These are phyloP conservation scores for Epichloe scottii DNA, from an alignment of 2,329 filamentous ascomycete genomes.

Conservation along the genomic window DNA sequence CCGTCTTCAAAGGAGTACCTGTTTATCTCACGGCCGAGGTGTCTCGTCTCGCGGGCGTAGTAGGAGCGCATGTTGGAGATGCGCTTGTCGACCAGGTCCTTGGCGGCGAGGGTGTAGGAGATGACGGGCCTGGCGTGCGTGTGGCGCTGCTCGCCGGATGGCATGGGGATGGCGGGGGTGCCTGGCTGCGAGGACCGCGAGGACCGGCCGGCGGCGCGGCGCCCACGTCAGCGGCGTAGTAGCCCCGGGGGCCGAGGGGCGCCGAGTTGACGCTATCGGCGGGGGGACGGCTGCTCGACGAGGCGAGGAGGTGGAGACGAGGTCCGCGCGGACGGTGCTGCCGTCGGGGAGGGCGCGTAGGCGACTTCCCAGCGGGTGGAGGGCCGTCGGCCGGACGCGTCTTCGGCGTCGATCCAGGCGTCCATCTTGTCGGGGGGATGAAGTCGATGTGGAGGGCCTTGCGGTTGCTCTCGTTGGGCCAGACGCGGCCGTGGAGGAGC, in stretches of 20 bases:
- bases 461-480: conserved; percentile 76
- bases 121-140: conserved; percentile 32
- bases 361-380: conserved; percentile 56
- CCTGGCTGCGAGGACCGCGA: neutral
- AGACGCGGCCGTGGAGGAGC: conserved; percentile 64
- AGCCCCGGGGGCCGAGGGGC: conserved; percentile 23
- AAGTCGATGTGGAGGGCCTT: conserved; percentile 85
- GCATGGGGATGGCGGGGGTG: conserved; percentile 7
- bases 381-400: conserved; percentile 31
- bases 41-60: conserved; percentile 31
- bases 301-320: conserved; percentile 5
- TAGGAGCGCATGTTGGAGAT: conserved; percentile 42
- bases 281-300: conserved; percentile 7
- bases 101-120: conserved; percentile 44
- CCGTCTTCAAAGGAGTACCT: conserved; percentile 62
- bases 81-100: conserved; percentile 51
- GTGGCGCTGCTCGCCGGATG: neutral
- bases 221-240: conserved; percentile 10
- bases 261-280: conserved; percentile 20
- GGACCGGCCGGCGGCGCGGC: conserved; percentile 2
- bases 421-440: conserved; percentile 60
- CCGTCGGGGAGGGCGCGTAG: conserved; percentile 49
- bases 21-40: conserved; percentile 41
- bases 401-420: conserved; percentile 63
- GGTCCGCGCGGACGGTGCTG: conserved; percentile 32